Conservation (phyloP, 2,329 filamentous ascomycete genomes). For the Penicillium decumbens region DNA sequence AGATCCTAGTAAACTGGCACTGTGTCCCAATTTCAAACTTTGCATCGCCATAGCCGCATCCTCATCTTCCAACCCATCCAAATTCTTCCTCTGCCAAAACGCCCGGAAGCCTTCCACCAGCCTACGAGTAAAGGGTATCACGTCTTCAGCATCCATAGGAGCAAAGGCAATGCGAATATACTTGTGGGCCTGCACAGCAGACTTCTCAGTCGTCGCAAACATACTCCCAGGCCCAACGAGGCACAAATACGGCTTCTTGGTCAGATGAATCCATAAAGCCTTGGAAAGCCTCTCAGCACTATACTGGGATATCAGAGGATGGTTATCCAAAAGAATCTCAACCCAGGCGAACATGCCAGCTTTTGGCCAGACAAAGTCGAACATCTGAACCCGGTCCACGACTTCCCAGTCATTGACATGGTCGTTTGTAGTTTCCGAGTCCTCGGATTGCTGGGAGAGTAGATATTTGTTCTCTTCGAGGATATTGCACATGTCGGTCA, state of each 20-base stretch:
- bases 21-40: background rate
- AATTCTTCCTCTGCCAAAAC: constrained; percentile 72
- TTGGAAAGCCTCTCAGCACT: constrained; percentile 54
- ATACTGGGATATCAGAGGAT: constrained; percentile 62
- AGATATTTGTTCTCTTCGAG: constrained; percentile 65
- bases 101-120: constrained; percentile 64
- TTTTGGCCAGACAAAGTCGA: constrained; percentile 72
- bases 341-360: constrained; percentile 94
- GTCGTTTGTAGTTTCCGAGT: constrained; percentile 30
- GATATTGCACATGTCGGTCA: constrained; percentile 70
- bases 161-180: constrained; percentile 81
- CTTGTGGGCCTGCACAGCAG: constrained; percentile 60
- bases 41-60: constrained; percentile 13
- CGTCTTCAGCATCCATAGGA: constrained; percentile 67
- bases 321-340: constrained; percentile 63
- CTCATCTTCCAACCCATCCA: constrained; percentile 28
- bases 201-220: constrained; percentile 64
- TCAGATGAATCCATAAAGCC: constrained; percentile 68
- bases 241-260: constrained; percentile 63
- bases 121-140: constrained; percentile 58
- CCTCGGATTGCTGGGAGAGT: constrained; percentile 55
- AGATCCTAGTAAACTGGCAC: constrained; percentile 10
- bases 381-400: constrained; percentile 68
- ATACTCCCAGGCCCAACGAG: constrained; percentile 67
- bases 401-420: constrained; percentile 64